A percentile compares a stretch with the other conserved stretches of the same genome.
phyloP scores from a whole-genome alignment of 495 filamentous ascomycete genomes.

The Achaetomiella virescens region DNA sequence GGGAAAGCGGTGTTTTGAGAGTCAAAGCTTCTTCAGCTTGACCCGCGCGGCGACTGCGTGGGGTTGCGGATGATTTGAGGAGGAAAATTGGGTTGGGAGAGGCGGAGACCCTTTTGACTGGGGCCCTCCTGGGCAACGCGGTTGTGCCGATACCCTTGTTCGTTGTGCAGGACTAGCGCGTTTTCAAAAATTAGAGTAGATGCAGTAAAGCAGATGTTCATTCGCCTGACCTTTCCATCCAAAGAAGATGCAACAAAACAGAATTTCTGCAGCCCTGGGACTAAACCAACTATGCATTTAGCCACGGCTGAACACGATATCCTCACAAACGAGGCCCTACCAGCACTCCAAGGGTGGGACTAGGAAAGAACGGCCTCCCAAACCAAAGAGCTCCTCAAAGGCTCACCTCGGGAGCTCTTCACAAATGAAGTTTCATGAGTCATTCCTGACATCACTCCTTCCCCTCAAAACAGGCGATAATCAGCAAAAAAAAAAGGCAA shows the following conservation, averaged over 20 bases:
- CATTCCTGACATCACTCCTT: slow-evolving; percentile 7
- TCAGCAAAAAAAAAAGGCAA: background rate
- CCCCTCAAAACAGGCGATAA: background rate
- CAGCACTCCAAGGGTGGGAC: background rate
- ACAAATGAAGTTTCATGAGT: slow-evolving; percentile 17
- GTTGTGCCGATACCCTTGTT: background rate
- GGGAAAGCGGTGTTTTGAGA: slow-evolving; percentile 21
- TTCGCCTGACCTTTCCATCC: background rate
- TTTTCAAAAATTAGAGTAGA: background rate
- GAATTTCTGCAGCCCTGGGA: background rate
- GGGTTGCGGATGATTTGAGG: slow-evolving; percentile 27
- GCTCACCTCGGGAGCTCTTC: background rate
- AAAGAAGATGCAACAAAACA: slow-evolving; percentile 2
- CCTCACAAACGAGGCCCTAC: background rate
- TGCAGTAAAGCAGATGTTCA: background rate
- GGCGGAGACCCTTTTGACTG: slow-evolving; percentile 24
- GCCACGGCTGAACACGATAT: background rate
- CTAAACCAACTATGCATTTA: background rate
- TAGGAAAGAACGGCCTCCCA: background rate
- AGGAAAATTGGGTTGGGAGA: slow-evolving; percentile 19
- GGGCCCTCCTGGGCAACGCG: slow-evolving; percentile 2
- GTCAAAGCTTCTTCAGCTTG: slow-evolving; percentile 22
- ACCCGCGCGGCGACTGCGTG: slow-evolving; percentile 25
- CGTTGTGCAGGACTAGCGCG: background rate
- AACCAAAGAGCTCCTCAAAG: background rate